Conservation (phyloP, 2,329 filamentous ascomycete genomes). For the Ascochyta clinopodiicola region DNA sequence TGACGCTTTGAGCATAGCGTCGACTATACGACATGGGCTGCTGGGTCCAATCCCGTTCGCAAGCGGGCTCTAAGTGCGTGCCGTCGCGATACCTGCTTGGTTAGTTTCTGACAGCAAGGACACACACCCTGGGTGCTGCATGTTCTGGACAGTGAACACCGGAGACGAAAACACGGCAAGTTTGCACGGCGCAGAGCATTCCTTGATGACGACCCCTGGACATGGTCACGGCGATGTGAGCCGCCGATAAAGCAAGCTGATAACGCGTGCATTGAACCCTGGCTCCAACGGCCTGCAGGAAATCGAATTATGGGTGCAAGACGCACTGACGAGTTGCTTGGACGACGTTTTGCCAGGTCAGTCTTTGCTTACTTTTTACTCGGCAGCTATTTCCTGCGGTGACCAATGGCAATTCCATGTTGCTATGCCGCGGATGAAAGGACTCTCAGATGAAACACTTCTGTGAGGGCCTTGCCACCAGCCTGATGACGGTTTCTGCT, state of each 20-base stretch:
- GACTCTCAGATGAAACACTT: constrained; percentile 27
- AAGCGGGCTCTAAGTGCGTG: constrained; percentile 39
- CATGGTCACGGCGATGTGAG: not conserved
- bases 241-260: constrained; percentile 7
- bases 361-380: constrained; percentile 30
- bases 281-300: constrained; percentile 26
- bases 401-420: constrained; percentile 28
- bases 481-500: constrained; percentile 23
- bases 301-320: constrained; percentile 17
- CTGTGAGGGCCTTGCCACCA: constrained; percentile 16
- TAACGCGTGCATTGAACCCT: constrained; percentile 25
- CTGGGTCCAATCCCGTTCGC: constrained; percentile 18
- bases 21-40: constrained; percentile 6
- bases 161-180: not conserved
- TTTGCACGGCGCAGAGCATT: constrained; percentile 13
- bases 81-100: constrained; percentile 29
- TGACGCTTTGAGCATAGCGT: constrained; percentile 25
- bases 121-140: not conserved
- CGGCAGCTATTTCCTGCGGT: constrained; percentile 17
- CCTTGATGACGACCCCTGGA: constrained; percentile 14
- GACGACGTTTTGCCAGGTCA: constrained; percentile 40
- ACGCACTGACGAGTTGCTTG: constrained; percentile 40
- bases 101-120: constrained; percentile 24
- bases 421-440: constrained; percentile 6
- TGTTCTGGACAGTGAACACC: constrained; percentile 14